Conservation (phyloP, 352 stramenopile genomes). For the Phytophthora tentaculata region DNA sequence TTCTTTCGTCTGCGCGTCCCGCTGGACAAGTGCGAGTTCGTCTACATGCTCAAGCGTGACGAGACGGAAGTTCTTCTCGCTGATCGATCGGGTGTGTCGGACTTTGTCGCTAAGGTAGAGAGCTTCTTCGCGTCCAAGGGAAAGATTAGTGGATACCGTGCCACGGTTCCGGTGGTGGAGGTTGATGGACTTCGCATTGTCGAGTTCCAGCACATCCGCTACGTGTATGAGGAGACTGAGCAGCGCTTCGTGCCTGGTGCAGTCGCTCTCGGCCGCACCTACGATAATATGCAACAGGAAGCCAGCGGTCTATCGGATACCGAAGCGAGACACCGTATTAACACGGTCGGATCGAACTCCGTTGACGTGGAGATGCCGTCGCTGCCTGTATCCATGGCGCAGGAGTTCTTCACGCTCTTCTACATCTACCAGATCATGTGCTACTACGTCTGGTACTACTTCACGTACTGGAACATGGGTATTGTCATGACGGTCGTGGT, state of each 20-base stretch:
- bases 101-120: not conserved
- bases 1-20: not conserved
- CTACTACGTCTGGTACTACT: constrained; percentile 1
- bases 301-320: not conserved
- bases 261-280: not conserved
- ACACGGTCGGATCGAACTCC: not conserved
- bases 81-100: not conserved
- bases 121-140: not conserved
- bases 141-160: not conserved
- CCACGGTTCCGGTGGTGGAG: not conserved
- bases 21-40: not conserved
- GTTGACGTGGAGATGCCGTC: not conserved
- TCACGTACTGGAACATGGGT: not conserved
- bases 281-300: not conserved
- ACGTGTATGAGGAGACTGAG: not conserved
- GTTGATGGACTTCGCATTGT: not conserved
- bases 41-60: not conserved
- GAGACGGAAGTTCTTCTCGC: not conserved
- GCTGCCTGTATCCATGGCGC: not conserved
- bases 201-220: not conserved
- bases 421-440: not conserved
- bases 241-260: not conserved
- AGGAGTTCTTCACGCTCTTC: not conserved
- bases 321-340: not conserved
- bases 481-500: constrained; percentile 89